Evolutionary conservation across 345 rosid species (phyloP).

Genomic region (Garcia nutans): DNA sequence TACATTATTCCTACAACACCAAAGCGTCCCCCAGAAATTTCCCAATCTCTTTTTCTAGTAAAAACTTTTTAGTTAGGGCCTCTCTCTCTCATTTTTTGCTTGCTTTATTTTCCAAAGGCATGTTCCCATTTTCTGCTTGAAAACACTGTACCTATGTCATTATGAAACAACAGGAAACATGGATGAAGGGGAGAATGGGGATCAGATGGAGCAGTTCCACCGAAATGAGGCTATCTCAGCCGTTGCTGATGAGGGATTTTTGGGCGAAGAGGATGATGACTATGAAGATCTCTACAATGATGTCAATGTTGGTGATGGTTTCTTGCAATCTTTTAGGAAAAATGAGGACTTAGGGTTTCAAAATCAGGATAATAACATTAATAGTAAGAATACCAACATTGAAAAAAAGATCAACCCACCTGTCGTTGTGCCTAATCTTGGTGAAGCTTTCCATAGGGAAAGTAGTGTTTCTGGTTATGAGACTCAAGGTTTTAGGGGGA

Average conservation of each 20-base stretch:
- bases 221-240: constrained; percentile 38
- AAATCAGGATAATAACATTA: constrained; percentile 27
- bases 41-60: background rate
- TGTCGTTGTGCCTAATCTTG: constrained; percentile 24
- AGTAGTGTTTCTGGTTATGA: constrained; percentile 39
- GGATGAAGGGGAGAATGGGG: constrained; percentile 54
- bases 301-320: constrained; percentile 79
- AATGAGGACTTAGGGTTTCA: constrained; percentile 45
- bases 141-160: background rate
- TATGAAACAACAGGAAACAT: constrained; percentile 9
- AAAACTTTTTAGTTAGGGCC: constrained; percentile 44
- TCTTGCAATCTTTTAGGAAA: constrained; percentile 58
- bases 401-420: constrained; percentile 27
- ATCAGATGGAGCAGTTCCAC: constrained; percentile 60
- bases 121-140: background rate
- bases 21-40: constrained; percentile 9
- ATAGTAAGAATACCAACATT: constrained; percentile 11
- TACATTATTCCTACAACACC: background rate
- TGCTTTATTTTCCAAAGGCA: too few species aligned
- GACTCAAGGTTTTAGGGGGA: constrained; percentile 40
- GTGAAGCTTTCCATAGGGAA: constrained; percentile 41
- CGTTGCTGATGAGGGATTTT: constrained; percentile 56
- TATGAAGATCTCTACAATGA: constrained; percentile 79
- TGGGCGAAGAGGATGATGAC: constrained; percentile 68
- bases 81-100: background rate